These are phyloP conservation scores for Biscogniauxia marginata DNA, from an alignment of 2,329 filamentous ascomycete genomes.

Conservation along the genomic window DNA sequence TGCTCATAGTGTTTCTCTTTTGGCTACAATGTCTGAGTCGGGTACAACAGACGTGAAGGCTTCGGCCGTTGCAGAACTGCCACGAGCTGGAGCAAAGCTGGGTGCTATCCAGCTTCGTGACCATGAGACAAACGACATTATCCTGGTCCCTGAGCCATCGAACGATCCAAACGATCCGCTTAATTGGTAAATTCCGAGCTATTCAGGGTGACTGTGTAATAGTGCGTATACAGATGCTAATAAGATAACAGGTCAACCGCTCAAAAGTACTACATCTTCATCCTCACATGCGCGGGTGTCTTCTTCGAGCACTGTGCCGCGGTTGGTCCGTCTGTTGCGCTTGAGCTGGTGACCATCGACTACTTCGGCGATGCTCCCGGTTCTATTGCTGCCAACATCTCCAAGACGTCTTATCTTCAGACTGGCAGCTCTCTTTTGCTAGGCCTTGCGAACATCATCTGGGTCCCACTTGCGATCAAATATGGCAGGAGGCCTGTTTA, in stretches of 20 bases:
- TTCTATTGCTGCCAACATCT: not conserved
- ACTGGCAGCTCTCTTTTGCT: slow-evolving; percentile 1
- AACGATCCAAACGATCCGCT: slow-evolving; percentile 3
- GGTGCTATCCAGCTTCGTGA: not conserved
- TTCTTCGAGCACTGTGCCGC: slow-evolving; percentile 3
- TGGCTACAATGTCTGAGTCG: not conserved
- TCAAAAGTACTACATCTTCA: slow-evolving; percentile 3
- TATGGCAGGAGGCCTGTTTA: slow-evolving; percentile 1
- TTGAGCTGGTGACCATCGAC: not conserved
- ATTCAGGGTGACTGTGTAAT: not conserved
- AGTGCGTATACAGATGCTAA: not conserved
- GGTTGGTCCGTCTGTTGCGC: slow-evolving; percentile 1
- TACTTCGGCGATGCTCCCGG: not conserved
- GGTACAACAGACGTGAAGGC: not conserved
- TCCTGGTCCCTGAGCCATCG: slow-evolving; percentile 1
- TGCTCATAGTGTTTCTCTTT: not conserved
- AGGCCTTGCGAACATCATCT: slow-evolving; percentile 1
- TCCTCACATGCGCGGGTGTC: slow-evolving; percentile 1
- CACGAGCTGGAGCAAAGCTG: not conserved
- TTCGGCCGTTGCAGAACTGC: not conserved
- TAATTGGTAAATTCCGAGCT: not conserved
- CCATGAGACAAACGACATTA: slow-evolving; percentile 1
- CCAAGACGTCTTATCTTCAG: slow-evolving; percentile 1
- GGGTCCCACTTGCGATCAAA: slow-evolving; percentile 1
- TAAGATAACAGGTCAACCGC: not conserved